A percentile compares a stretch with the other conserved stretches of the same genome.
Conservation (phyloP, 495 filamentous ascomycete genomes). For the Pseudoneurospora amorphoporcata region DNA sequence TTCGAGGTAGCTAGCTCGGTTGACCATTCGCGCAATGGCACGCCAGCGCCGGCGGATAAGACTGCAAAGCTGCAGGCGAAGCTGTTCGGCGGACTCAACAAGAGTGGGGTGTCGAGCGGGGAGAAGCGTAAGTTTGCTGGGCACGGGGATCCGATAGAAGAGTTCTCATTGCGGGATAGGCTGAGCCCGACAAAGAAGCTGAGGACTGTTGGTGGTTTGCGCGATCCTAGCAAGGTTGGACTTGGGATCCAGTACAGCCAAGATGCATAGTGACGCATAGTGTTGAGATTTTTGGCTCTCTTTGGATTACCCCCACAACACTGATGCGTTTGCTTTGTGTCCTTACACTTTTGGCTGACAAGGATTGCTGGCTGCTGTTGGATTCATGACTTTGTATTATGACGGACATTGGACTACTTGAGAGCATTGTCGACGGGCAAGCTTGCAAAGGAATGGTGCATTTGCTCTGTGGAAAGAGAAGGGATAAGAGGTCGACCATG, state of each 20-base stretch:
- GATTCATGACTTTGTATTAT: not conserved
- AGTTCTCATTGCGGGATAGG: conserved; percentile 17
- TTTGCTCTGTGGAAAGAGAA: not conserved
- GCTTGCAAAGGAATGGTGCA: not conserved
- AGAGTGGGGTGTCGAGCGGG: conserved; percentile 28
- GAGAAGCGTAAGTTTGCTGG: conserved; percentile 52
- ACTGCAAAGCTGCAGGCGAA: conserved; percentile 50
- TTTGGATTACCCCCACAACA: not conserved
- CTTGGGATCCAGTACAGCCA: conserved; percentile 50
- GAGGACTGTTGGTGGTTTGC: conserved; percentile 32
- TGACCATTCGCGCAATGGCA: conserved; percentile 30
- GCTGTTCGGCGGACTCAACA: conserved; percentile 57
- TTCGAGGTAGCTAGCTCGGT: conserved; percentile 37
- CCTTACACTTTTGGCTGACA: not conserved
- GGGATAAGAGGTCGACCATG: not conserved
- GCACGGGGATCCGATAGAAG: conserved; percentile 19
- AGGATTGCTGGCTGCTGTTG: not conserved
- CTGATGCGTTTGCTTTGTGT: not conserved
- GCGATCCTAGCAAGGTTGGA: conserved; percentile 38
- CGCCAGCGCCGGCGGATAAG: conserved; percentile 33
- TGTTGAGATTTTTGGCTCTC: not conserved
- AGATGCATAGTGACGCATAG: conserved; percentile 7
- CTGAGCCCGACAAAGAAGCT: conserved; percentile 49
- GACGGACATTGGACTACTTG: not conserved
- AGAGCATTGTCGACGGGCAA: not conserved